Conservation (phyloP, 1,139 yeast species). For the Hansenula lynferdii region DNA sequence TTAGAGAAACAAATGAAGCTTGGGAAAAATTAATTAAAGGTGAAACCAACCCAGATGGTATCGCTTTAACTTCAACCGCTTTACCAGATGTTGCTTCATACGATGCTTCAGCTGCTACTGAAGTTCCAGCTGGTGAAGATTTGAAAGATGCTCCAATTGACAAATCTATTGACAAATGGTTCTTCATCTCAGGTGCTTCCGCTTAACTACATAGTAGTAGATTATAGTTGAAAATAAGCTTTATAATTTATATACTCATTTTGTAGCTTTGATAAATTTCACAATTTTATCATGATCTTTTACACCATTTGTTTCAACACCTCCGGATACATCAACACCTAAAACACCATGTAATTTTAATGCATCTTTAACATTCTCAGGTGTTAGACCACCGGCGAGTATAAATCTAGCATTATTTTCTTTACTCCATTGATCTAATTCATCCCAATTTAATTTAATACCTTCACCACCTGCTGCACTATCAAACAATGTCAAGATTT, state of each 20-base stretch:
- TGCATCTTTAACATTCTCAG: slow-evolving; percentile 63
- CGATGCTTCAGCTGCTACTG: slow-evolving; percentile 43
- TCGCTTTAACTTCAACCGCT: slow-evolving; percentile 71
- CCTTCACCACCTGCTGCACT: slow-evolving; percentile 96
- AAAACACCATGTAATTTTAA: slow-evolving; percentile 44
- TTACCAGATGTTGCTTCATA: slow-evolving; percentile 51
- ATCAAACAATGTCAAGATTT: slow-evolving; percentile 65
- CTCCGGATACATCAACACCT: slow-evolving; percentile 95
- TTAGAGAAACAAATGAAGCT: slow-evolving; percentile 65
- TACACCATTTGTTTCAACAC: slow-evolving; percentile 74
- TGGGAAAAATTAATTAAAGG: slow-evolving; percentile 61
- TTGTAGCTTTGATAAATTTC: slow-evolving; percentile 51
- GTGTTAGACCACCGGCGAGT: slow-evolving; percentile 86
- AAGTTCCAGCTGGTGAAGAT: slow-evolving; percentile 66
- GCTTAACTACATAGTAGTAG: slow-evolving; percentile 32
- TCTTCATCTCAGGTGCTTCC: slow-evolving; percentile 88
- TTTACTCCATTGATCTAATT: slow-evolving; percentile 36
- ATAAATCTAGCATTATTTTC: slow-evolving; percentile 45
- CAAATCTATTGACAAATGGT: slow-evolving; percentile 97
- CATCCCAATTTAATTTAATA: slow-evolving; percentile 63
- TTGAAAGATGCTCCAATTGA: slow-evolving; percentile 91
- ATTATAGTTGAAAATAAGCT: not conserved
- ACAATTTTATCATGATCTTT: slow-evolving; percentile 64
- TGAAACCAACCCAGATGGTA: slow-evolving; percentile 41
- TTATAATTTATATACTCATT: slow-evolving; percentile 7